Conservation (phyloP, 306 rosid species). For the Glycine soja region DNA sequence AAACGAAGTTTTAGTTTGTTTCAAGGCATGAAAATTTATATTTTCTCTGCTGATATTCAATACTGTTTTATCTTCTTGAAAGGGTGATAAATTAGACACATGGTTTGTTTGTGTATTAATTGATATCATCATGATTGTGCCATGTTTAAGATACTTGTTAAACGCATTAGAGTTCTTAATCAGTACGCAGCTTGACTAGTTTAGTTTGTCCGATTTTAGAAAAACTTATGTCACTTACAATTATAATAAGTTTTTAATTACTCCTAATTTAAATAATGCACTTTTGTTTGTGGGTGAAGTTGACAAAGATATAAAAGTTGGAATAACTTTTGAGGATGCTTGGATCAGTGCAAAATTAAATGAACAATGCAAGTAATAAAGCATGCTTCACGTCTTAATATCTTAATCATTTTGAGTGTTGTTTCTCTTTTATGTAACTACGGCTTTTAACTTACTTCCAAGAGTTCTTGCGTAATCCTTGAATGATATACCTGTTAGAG, state of each 20-base stretch:
- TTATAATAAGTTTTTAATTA: background rate
- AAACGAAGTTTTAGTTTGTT: background rate
- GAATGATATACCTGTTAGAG: background rate
- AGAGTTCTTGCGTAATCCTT: background rate
- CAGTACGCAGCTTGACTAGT: background rate
- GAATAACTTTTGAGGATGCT: background rate
- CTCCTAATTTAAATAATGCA: background rate
- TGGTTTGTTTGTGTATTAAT: background rate
- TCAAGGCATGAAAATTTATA: background rate
- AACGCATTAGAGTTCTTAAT: background rate
- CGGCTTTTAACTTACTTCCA: background rate
- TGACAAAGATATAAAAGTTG: conserved; percentile 15
- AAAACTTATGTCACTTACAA: background rate
- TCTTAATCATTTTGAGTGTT: background rate
- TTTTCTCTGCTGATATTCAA: conserved; percentile 15
- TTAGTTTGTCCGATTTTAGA: background rate
- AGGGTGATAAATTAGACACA: background rate
- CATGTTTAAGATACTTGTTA: conserved; percentile 7
- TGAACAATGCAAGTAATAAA: background rate
- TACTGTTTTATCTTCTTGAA: background rate
- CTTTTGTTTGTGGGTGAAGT: conserved; percentile 13
- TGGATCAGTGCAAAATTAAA: background rate
- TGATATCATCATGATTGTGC: background rate
- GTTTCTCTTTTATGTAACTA: background rate
- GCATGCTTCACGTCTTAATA: conserved; percentile 30